Conservation (phyloP, 371 early-diverging fungal genomes). For the Umbelopsis sp. region DNA sequence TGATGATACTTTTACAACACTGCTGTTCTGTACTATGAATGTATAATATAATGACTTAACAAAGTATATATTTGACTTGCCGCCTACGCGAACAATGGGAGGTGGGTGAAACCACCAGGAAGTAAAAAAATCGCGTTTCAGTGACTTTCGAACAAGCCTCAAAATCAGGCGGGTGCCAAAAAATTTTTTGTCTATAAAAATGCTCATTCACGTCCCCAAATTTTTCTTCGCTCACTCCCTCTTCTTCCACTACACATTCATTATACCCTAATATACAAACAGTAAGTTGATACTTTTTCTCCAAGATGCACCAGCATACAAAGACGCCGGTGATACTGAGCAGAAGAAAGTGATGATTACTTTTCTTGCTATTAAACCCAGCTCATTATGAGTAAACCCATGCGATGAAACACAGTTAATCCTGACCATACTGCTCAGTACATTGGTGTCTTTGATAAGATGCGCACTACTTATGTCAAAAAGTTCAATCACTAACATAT, state of each 20-base stretch:
- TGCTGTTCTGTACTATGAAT: slow-evolving; percentile 52
- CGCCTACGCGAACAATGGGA: not conserved
- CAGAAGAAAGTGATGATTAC: slow-evolving; percentile 17
- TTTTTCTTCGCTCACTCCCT: not conserved
- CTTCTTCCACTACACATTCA: not conserved
- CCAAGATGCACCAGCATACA: not conserved
- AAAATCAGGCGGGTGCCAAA: no score
- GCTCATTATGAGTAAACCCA: slow-evolving; percentile 15
- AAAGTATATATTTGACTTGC: not conserved
- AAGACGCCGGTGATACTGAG: not conserved
- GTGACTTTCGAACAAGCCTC: no score
- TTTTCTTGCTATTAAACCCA: slow-evolving; percentile 18
- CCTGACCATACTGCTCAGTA: not conserved
- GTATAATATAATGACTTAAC: not conserved
- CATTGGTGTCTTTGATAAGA: not conserved
- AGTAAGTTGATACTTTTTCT: slow-evolving; percentile 1
- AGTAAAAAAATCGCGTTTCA: no score
- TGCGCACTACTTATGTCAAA: not conserved
- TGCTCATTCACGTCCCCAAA: no score
- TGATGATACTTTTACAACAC: slow-evolving; percentile 59
- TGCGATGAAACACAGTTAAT: slow-evolving; percentile 16
- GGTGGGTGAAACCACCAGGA: not conserved
- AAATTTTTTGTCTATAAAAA: not conserved
- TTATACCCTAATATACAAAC: not conserved
- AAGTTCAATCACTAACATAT: not conserved